phyloP scores from a whole-genome alignment of 78 protist species.

The Protostelium mycophagum region DNA sequence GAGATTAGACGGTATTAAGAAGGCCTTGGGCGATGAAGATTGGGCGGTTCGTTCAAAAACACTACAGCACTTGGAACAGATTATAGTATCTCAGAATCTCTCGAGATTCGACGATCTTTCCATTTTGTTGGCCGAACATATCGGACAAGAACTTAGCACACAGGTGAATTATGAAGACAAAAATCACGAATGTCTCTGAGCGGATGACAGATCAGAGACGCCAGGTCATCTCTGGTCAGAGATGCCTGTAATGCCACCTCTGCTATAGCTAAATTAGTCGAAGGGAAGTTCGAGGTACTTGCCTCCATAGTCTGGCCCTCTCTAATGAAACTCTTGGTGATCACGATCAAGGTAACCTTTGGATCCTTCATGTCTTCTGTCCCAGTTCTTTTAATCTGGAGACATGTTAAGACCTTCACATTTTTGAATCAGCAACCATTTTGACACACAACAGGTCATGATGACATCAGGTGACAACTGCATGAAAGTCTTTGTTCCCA shows the following conservation, averaged over 20 bases:
- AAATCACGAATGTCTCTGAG: background rate
- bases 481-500: background rate
- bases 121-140: background rate
- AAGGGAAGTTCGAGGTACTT: background rate
- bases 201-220: background rate
- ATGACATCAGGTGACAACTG: background rate
- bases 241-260: background rate
- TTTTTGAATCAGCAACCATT: no score
- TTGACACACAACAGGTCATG: background rate
- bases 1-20: background rate
- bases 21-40: background rate
- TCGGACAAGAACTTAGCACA: background rate
- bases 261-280: background rate
- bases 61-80: background rate
- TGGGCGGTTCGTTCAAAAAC: background rate
- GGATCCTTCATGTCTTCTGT: background rate
- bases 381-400: no score
- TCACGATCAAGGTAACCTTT: background rate
- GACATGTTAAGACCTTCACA: no score
- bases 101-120: background rate
- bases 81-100: no score
- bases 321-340: background rate
- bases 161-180: background rate
- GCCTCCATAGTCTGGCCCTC: background rate
- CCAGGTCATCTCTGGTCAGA: background rate